phyloP scores from a whole-genome alignment of 495 filamentous ascomycete genomes.

The Neurospora sp. region DNA sequence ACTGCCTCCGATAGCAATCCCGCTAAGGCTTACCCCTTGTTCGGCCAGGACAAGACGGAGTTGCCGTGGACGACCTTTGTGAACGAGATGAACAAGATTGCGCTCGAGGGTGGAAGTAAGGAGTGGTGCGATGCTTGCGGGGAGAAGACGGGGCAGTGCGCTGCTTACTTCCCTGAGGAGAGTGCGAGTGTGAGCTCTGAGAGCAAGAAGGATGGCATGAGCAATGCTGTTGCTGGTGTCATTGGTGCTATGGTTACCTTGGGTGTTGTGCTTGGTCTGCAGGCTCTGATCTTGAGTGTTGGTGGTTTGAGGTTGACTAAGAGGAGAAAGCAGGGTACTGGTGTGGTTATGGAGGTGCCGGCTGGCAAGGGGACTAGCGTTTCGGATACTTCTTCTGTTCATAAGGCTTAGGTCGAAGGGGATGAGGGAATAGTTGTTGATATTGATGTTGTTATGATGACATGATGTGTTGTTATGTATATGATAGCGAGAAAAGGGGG shows the following conservation, averaged over 20 bases:
- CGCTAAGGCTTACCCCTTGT: slow-evolving; percentile 54
- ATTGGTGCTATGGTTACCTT: slow-evolving; percentile 42
- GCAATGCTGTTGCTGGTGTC: slow-evolving; percentile 43
- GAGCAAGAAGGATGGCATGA: slow-evolving; percentile 8
- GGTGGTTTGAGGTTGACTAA: slow-evolving; percentile 27
- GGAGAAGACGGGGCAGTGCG: slow-evolving; percentile 52
- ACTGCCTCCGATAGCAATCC: slow-evolving; percentile 40
- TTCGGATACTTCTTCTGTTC: not conserved
- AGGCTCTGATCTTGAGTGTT: slow-evolving; percentile 29
- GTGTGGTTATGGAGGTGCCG: not conserved
- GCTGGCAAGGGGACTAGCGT: not conserved
- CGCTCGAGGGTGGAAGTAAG: slow-evolving; percentile 41
- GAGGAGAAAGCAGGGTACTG: slow-evolving; percentile 10
- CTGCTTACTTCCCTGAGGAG: slow-evolving; percentile 19
- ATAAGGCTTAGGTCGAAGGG: not conserved
- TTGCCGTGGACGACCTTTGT: slow-evolving; percentile 57
- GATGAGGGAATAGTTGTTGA: not conserved
- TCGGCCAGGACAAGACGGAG: slow-evolving; percentile 42
- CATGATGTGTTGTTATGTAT: not conserved
- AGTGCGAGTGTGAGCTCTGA: too few relatives aligned
- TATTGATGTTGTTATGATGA: not conserved
- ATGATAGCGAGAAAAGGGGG: not conserved
- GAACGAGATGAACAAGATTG: slow-evolving; percentile 47
- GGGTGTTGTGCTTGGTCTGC: slow-evolving; percentile 30
- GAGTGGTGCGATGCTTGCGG: slow-evolving; percentile 65